These are phyloP conservation scores for Verticillium klebahnii DNA, from an alignment of 2,329 filamentous ascomycete species.

Conservation along the genomic window DNA sequence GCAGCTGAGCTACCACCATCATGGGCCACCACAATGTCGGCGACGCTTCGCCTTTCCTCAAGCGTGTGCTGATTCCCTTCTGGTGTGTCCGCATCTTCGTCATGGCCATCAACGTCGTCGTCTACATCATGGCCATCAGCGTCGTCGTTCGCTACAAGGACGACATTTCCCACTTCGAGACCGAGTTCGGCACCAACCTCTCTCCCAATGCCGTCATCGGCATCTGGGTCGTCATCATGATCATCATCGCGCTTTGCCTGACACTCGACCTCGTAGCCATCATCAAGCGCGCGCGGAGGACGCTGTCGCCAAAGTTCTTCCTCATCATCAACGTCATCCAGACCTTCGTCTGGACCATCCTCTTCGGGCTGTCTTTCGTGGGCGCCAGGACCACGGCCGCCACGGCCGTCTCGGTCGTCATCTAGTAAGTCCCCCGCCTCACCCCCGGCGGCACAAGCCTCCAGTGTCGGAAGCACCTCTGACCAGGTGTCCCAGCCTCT, in stretches of 20 bases:
- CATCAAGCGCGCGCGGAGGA: constrained; percentile 24
- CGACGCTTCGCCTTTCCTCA: constrained; percentile 27
- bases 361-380: constrained; percentile 21
- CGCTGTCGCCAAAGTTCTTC: constrained; percentile 25
- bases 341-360: constrained; percentile 18
- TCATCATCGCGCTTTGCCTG: constrained; percentile 20
- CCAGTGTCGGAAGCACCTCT: neutral
- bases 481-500: constrained; percentile 14
- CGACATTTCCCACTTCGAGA: constrained; percentile 6
- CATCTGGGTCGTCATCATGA: constrained; percentile 17
- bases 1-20: neutral
- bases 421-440: constrained; percentile 18
- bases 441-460: neutral
- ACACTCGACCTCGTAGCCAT: constrained; percentile 25
- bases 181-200: neutral
- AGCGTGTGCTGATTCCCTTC: constrained; percentile 27
- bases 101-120: constrained; percentile 19
- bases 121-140: constrained; percentile 16
- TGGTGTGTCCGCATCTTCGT: constrained; percentile 26
- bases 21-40: constrained; percentile 22
- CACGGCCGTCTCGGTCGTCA: constrained; percentile 17
- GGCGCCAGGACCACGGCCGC: constrained; percentile 8
- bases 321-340: constrained; percentile 23
- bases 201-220: constrained; percentile 14
- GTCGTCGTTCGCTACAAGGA: constrained; percentile 13